Base-by-base conservation (phyloP, 768 basidiomycete genomes). In the Lactarius vividus region DNA sequence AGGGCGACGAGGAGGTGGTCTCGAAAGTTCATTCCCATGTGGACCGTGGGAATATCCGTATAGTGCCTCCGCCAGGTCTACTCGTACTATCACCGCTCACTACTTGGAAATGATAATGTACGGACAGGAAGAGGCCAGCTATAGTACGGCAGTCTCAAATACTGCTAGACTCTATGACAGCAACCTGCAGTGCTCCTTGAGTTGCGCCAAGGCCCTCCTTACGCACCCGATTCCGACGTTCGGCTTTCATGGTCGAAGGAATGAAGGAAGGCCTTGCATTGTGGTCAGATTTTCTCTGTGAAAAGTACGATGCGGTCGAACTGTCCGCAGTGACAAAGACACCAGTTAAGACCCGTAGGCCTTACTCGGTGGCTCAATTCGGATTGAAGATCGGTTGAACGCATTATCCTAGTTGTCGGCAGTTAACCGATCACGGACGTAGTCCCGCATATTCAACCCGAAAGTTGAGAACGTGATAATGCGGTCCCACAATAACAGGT, bases 21-120 rank as follows among this genome's bases (percentile, higher is more conserved):
- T 53, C 65, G 65, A 54, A 67, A 15, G 61, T 35, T 63, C 66
- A 63, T 59, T 55, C 39, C 33, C 40, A 29, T 15, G 9, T 35
- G 26, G 64, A 46, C 52, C 64, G 64, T 65, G 64, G 59, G 64
- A 65, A 65, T 33, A 23, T 52, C 3, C 23, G 11, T 39, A 39
- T 39, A 39, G 11, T 35, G 33, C 33, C 33, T 35, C 33, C 33
- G 82, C 20, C n/a, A n/a, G 31, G 31, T 31, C 31, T 31, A 33
- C 18, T 20, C 31, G 11, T 57, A 31, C 31, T 31, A n/a, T 4
- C 13, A 33, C 29, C n/a, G 29, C 29, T 29, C 29, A 44, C 29
- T 18, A 15, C 59, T 26, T 15, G 9, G 8, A 4, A 18, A 28
- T 16, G 31, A 20, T 37, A 4, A 39, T 15, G 44, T 40, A 40